Evolutionary conservation across 2,329 filamentous ascomycete species (phyloP), one percentile per base, ranked within the genome.

Genomic region (Fusarium solani-melongenae): DNA sequence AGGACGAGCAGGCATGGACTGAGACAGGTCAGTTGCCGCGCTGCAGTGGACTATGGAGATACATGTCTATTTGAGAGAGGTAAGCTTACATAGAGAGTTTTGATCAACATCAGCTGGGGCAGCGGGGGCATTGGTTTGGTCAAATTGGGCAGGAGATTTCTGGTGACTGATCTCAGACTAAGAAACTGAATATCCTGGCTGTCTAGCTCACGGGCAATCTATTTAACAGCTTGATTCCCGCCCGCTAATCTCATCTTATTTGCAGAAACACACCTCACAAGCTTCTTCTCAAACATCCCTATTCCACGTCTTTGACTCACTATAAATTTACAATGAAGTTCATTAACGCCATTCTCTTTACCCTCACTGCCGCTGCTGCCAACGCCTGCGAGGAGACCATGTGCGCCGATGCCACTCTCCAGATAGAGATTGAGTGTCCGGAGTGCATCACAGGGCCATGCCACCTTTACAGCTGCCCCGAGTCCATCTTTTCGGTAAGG

Each of bases 361-460:
- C 62, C 2, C 14, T 67, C 5, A 22, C 34, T 10, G 11, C 27
- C 10, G 39, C 22, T 1, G 22, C 27, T 27, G 27, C 38, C 17
- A 66, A 39, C 12, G 62, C 64, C 3, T 67, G 64, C 17, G 20
- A 59, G 2, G 57, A 29, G 4, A 59, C 9, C 6, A 4, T 67
- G 2, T 67, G 64, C 20, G 38, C 33, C 0, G 33, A 39, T 4
- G 62, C 62, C 9, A 53, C 39, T 8, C 39, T 33, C 0, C 33
- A 39, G 22, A 31, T 17, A 1, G 49, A 39, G 8, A 38, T 67
- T 29, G 49, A 63, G 0, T 66, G 62, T 14, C 36, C 64, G 3
- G 64, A 59, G 10, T 67, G 64, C 33, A 67, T 66, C 51, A n/a
- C 33, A 12, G 29, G 62, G 0, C 64, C 64, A n/a, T 67, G 64